Evolutionary conservation across 495 filamentous ascomycete species (phyloP).

Genomic region (Ramalina peruviana): DNA sequence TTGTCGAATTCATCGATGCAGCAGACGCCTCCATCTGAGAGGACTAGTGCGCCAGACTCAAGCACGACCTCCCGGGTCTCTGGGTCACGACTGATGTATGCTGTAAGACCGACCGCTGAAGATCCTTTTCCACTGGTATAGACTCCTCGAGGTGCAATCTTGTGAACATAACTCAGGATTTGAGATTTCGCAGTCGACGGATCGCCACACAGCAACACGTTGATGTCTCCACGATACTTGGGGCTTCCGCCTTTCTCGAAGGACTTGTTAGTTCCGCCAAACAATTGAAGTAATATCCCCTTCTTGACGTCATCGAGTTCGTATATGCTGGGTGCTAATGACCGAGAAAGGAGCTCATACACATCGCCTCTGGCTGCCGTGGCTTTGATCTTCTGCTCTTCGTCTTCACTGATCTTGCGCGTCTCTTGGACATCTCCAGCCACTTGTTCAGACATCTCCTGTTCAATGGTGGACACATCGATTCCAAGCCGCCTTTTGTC

Average conservation of each 20-base stretch:
- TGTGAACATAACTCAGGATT: slow-evolving; percentile 84
- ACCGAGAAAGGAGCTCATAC: slow-evolving; percentile 86
- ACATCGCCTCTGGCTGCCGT: slow-evolving; percentile 74
- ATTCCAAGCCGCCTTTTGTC: slow-evolving; percentile 88
- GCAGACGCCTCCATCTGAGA: slow-evolving; percentile 93
- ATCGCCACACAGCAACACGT: slow-evolving; percentile 90
- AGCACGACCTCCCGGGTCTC: slow-evolving; percentile 92
- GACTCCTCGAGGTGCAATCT: slow-evolving; percentile 91
- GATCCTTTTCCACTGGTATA: slow-evolving; percentile 97
- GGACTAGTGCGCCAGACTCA: slow-evolving; percentile 86
- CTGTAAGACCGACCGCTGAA: slow-evolving; percentile 94
- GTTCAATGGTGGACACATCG: slow-evolving; percentile 78
- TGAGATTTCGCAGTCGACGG: slow-evolving; percentile 95
- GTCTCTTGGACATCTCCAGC: slow-evolving; percentile 64
- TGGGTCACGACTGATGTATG: slow-evolving; percentile 89
- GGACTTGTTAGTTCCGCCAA: slow-evolving; percentile 96
- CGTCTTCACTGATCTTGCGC: slow-evolving; percentile 75
- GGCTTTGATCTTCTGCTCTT: slow-evolving; percentile 75
- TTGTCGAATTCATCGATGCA: slow-evolving; percentile 99
- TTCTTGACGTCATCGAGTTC: slow-evolving; percentile 99
- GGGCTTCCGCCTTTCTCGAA: slow-evolving; percentile 95
- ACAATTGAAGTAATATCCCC: slow-evolving; percentile 88
- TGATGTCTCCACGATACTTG: slow-evolving; percentile 93
- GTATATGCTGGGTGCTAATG: slow-evolving; percentile 86
- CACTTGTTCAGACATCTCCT: slow-evolving; percentile 63